phyloP scores from a whole-genome alignment of 306 rosid species.

The Morella rubra region DNA sequence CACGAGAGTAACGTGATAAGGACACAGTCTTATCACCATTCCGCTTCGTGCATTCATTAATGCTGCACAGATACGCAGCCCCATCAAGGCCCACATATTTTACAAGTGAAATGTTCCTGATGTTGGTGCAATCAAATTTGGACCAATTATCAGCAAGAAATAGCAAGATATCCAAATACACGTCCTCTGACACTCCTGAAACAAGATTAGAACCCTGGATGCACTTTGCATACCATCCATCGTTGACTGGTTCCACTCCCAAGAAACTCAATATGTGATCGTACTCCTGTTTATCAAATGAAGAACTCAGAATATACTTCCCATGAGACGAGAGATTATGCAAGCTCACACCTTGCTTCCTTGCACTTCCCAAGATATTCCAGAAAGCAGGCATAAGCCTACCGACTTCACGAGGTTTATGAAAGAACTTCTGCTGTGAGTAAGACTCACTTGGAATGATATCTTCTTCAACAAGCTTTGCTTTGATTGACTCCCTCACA shows the following conservation, averaged over 20 bases:
- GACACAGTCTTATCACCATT: background rate
- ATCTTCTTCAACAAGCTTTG: background rate
- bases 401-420: background rate
- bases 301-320: slow-evolving; percentile 42
- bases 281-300: slow-evolving; percentile 48
- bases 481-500: slow-evolving; percentile 11
- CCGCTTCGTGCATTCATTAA: slow-evolving; percentile 22
- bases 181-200: slow-evolving; percentile 46
- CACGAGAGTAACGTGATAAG: slow-evolving; percentile 22
- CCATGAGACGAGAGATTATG: slow-evolving; percentile 33
- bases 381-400: slow-evolving; percentile 1
- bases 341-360: background rate
- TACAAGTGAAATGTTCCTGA: slow-evolving; percentile 40
- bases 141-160: slow-evolving; percentile 52
- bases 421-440: background rate
- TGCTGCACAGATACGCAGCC: slow-evolving; percentile 35
- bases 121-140: slow-evolving; percentile 27
- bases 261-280: slow-evolving; percentile 47
- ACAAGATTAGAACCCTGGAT: slow-evolving; percentile 55
- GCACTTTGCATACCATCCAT: slow-evolving; percentile 75
- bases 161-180: slow-evolving; percentile 36
- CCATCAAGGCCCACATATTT: slow-evolving; percentile 47
- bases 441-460: background rate
- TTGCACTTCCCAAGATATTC: background rate
- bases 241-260: slow-evolving; percentile 41